These are phyloP conservation scores for Mucor saturninus DNA, from an alignment of 371 early-diverging fungal genomes.

Conservation along the genomic window DNA sequence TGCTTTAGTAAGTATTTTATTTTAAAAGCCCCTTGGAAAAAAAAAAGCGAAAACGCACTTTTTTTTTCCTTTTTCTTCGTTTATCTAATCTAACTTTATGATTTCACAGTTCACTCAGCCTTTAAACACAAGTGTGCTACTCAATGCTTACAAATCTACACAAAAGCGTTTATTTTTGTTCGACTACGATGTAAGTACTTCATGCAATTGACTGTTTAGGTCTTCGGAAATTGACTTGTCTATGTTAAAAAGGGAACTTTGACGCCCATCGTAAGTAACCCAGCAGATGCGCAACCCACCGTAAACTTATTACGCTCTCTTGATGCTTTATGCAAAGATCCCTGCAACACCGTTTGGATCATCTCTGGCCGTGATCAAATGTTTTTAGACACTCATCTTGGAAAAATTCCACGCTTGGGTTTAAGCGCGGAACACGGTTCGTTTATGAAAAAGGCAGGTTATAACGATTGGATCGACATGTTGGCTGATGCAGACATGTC, in stretches of 20 bases:
- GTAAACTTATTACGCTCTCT: conserved; percentile 71
- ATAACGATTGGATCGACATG: conserved; percentile 82
- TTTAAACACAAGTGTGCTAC: conserved; percentile 15
- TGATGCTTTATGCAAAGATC: conserved; percentile 69
- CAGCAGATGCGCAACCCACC: conserved; percentile 76
- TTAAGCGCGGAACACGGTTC: conserved; percentile 67
- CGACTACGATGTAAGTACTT: conserved; percentile 29
- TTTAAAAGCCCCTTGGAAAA: conserved; percentile 9
- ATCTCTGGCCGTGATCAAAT: conserved; percentile 85
- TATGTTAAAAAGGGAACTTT: conserved; percentile 67
- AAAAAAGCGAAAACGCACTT: conserved; percentile 12
- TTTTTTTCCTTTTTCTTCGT: conserved; percentile 10
- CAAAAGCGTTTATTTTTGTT: conserved; percentile 31
- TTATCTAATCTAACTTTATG: conserved; percentile 9
- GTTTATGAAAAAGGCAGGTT: conserved; percentile 86
- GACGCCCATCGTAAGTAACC: conserved; percentile 78
- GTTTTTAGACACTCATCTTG: conserved; percentile 71
- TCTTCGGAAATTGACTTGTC: conserved; percentile 1
- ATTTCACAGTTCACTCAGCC: conserved; percentile 16
- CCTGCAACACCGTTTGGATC: conserved; percentile 86
- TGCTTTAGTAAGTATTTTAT: conserved; percentile 10
- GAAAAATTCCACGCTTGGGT: conserved; percentile 77
- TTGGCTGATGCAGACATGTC: conserved; percentile 81
- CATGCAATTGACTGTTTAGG: not conserved
- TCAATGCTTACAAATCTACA: conserved; percentile 25